These are phyloP conservation scores for Rosa rugosa DNA, from an alignment of 306 rosid species.

Conservation along the genomic window DNA sequence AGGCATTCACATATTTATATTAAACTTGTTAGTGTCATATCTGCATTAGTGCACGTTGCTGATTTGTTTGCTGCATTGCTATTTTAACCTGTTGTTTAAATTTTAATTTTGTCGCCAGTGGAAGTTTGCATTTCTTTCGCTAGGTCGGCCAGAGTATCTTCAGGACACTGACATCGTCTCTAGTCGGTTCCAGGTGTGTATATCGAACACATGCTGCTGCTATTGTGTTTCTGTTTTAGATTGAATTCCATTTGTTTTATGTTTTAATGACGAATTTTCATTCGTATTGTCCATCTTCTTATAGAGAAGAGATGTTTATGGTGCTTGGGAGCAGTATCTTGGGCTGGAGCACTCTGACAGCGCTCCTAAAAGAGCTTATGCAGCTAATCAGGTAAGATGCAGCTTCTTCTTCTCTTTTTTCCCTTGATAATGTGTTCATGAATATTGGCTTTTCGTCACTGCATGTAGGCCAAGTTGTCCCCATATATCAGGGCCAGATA, in stretches of 20 bases:
- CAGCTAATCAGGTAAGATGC: constrained; percentile 66
- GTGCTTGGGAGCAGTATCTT: constrained; percentile 98
- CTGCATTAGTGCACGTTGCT: neutral
- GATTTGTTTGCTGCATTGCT: neutral
- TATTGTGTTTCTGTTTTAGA: constrained; percentile 8
- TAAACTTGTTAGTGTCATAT: neutral
- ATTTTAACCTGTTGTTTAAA: neutral
- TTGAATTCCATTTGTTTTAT: constrained; percentile 4
- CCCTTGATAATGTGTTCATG: neutral
- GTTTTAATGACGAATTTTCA: neutral
- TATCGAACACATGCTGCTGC: neutral
- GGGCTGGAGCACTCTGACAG: constrained; percentile 91
- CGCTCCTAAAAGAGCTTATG: constrained; percentile 78
- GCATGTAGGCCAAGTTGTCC: neutral
- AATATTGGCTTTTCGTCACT: neutral
- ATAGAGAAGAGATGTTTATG: constrained; percentile 89
- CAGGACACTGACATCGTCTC: constrained; percentile 77
- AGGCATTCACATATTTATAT: neutral
- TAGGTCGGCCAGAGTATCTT: constrained; percentile 92
- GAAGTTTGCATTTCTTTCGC: constrained; percentile 86
- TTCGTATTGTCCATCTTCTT: constrained; percentile 21
- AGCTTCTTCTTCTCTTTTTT: neutral
- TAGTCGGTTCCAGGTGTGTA: constrained; percentile 75
- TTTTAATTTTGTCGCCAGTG: constrained; percentile 48
- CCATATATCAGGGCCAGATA: neutral